These are phyloP conservation scores for Tolypocladium paradoxum DNA, from an alignment of 2,329 filamentous ascomycete genomes.

Conservation along the genomic window DNA sequence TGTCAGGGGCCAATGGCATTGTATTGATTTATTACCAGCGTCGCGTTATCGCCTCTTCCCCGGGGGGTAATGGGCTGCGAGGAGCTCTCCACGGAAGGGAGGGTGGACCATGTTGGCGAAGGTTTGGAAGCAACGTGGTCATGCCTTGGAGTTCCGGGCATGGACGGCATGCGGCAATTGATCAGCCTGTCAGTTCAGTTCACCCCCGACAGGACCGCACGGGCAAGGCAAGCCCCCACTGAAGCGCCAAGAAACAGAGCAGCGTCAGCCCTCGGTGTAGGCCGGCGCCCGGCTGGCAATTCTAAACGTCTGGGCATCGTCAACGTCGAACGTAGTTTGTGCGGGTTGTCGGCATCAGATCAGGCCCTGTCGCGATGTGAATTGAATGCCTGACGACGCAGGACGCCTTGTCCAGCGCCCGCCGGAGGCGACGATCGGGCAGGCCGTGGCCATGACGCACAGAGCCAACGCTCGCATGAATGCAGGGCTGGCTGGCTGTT, in stretches of 20 bases:
- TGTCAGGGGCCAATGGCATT: background rate
- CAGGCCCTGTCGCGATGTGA: background rate
- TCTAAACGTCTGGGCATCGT: background rate
- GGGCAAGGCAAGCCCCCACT: background rate
- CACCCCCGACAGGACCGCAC: background rate
- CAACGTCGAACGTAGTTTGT: background rate
- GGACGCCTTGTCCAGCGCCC: background rate
- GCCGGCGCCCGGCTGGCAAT: background rate
- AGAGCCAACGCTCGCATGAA: background rate
- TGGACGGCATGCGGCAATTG: background rate
- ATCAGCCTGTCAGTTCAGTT: too few species aligned
- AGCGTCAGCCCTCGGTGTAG: background rate
- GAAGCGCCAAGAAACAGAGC: background rate
- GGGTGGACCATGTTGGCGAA: background rate
- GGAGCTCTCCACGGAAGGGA: background rate
- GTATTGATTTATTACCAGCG: background rate
- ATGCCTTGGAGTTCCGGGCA: too few species aligned
- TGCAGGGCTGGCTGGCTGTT: background rate
- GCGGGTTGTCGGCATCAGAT: background rate
- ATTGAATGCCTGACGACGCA: background rate
- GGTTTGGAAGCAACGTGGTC: background rate
- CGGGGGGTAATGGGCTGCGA: background rate
- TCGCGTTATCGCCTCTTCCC: background rate
- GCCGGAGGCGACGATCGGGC: background rate
- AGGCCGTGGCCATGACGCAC: background rate